Evolutionary conservation across 2,329 filamentous ascomycete species (phyloP).

Genomic region (Teratosphaeria gauchensis): DNA sequence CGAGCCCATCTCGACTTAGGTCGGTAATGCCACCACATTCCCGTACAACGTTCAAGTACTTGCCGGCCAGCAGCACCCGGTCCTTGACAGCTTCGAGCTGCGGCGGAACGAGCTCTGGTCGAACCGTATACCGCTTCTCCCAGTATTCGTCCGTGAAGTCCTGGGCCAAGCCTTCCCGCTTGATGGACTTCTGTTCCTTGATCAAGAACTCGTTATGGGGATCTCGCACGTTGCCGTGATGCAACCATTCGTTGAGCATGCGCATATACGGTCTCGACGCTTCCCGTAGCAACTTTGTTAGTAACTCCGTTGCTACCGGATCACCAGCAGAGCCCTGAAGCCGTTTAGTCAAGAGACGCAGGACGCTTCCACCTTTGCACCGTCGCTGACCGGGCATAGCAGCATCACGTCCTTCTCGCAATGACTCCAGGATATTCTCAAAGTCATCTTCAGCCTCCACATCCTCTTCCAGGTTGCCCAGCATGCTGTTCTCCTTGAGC

Average conservation of each 20-base stretch:
- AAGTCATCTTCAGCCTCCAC: constrained; percentile 66
- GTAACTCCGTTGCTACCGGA: constrained; percentile 69
- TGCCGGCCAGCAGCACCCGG: constrained; percentile 88
- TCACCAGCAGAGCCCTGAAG: constrained; percentile 88
- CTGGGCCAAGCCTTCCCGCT: constrained; percentile 78
- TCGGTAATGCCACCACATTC: constrained; percentile 89
- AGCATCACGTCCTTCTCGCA: constrained; percentile 78
- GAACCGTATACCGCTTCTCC: constrained; percentile 93
- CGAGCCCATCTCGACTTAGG: constrained; percentile 43
- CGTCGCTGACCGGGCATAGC: constrained; percentile 80
- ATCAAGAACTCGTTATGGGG: constrained; percentile 89
- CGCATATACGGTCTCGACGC: constrained; percentile 91
- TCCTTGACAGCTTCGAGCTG: constrained; percentile 86
- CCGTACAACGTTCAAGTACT: constrained; percentile 94
- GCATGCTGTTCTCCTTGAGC: constrained; percentile 73
- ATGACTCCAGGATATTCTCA: constrained; percentile 83
- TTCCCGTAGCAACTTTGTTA: constrained; percentile 75
- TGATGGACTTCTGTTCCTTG: constrained; percentile 92
- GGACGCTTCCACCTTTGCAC: constrained; percentile 93
- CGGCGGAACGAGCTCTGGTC: constrained; percentile 81
- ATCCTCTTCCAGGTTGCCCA: constrained; percentile 60
- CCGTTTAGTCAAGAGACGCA: constrained; percentile 75
- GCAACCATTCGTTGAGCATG: constrained; percentile 98
- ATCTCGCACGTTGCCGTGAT: constrained; percentile 90
- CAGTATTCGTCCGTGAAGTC: constrained; percentile 99